Conservation (phyloP, 1,284 basidiomycete species). For the Blastosporella zonata region DNA sequence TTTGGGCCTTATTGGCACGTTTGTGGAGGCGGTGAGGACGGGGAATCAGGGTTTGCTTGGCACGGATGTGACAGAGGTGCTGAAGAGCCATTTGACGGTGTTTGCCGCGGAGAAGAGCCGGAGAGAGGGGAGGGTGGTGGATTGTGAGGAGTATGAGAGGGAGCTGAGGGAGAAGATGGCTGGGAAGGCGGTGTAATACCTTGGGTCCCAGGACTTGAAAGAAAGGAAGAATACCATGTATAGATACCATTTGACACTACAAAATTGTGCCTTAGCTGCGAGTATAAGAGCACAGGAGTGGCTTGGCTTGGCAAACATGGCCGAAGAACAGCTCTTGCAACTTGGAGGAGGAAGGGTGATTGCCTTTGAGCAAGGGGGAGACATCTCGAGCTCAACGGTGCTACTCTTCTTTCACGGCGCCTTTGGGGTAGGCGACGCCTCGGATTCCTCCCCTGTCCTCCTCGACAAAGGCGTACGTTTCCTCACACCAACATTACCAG, state of each 20-base stretch:
- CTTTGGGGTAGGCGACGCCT: conserved; percentile 45
- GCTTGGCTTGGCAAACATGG: conserved; percentile 1
- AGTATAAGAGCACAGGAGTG: background rate
- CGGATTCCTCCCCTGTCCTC: conserved; percentile 30
- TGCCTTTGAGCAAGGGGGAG: conserved; percentile 48
- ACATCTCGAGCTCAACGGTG: conserved; percentile 41
- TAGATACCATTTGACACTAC: no score
- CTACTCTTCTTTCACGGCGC: conserved; percentile 52
- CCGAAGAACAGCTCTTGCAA: conserved; percentile 35
- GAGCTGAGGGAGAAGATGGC: conserved; percentile 31
- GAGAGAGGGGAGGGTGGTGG: conserved; percentile 61
- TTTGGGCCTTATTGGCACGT: conserved; percentile 64
- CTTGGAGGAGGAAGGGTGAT: conserved; percentile 43
- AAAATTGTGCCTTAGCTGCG: background rate
- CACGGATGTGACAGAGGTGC: conserved; percentile 63
- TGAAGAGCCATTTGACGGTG: conserved; percentile 77
- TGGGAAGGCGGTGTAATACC: background rate
- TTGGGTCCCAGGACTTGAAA: no score
- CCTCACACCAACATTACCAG: conserved; percentile 52
- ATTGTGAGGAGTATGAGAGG: conserved; percentile 60
- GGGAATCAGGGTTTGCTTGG: conserved; percentile 62
- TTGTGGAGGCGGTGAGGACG: conserved; percentile 68
- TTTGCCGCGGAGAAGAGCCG: conserved; percentile 83
- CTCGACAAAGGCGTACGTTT: conserved; percentile 38
- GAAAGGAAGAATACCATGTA: no score